These are phyloP conservation scores for Plectranthus barbatus DNA, from an alignment of 257 asterid species.

Conservation along the genomic window DNA sequence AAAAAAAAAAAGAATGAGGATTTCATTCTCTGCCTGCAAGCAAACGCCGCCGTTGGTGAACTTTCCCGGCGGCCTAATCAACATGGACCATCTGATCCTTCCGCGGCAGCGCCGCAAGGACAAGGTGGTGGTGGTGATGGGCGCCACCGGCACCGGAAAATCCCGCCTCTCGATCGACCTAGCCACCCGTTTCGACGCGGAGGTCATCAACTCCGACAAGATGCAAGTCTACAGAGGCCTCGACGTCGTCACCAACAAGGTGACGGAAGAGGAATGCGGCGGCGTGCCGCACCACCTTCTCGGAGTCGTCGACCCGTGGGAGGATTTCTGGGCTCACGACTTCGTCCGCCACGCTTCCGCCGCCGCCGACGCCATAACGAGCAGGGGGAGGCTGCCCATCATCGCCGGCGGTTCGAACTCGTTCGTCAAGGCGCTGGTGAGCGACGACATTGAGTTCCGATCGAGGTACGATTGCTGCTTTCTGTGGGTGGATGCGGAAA, in stretches of 20 bases:
- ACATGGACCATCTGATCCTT: conserved; percentile 37
- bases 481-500: conserved; percentile 60
- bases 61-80: conserved; percentile 44
- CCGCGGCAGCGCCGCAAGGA: conserved; percentile 48
- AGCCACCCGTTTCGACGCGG: conserved; percentile 58
- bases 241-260: conserved; percentile 50
- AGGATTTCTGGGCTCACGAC: conserved; percentile 46
- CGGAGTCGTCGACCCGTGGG: conserved; percentile 38
- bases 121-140: conserved; percentile 68
- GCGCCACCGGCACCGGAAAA: conserved; percentile 83
- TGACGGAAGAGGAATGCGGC: conserved; percentile 45
- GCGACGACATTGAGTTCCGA: conserved; percentile 33
- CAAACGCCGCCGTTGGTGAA: conserved; percentile 32
- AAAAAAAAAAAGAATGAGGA: no score
- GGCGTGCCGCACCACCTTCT: conserved; percentile 75
- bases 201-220: conserved; percentile 69
- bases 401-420: conserved; percentile 90
- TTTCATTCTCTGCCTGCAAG: conserved; percentile 40
- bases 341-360: conserved; percentile 45
- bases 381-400: conserved; percentile 47
- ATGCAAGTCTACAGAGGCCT: conserved; percentile 69
- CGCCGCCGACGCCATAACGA: conserved; percentile 32
- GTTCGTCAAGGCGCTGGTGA: conserved; percentile 46
- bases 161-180: conserved; percentile 73
- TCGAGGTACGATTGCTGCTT: conserved; percentile 52